Evolutionary conservation across 73 alveolate genomes (phyloP), one percentile per base, ranked within the genome.

Genomic region (Paramecium sonneborni): DNA sequence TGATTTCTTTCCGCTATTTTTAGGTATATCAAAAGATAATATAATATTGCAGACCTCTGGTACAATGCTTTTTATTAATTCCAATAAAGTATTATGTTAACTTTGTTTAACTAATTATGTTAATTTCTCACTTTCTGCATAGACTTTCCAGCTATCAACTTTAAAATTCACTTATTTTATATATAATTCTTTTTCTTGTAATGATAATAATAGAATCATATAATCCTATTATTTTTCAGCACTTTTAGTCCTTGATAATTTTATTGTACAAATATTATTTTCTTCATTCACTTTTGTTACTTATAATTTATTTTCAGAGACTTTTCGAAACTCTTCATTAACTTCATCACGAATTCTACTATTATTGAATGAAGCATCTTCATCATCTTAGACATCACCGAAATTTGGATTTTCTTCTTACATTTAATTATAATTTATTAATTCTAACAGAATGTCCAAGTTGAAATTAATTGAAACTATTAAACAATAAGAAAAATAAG

Each of bases 71-170:
- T 62, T 62, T 11, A 62, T 30, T 20, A 32, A 62, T 30, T 62
- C 84, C 11, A 62, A 26, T 12, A 26, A 23, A 9, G 39, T 23
- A 26, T 24, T 26, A 21, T 62, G 9, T 62, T 52, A 23, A 18
- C 68, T 52, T 18, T 52, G 34, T 52, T 52, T 52, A 15, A 62
- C 39, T 62, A 62, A 62, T 62, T 30, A 62, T 62, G 84, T 62
- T 21, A 62, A 62, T 62, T 32, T 62, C 12, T 62, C 84, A 62
- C 84, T 62, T 32, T 62, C 84, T 6, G 84, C 84, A 26, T 62
- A 62, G 18, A 62, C 84, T 62, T 62, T 62, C 84, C 84, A 62
- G 3, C 84, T 62, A 11, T 62, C 84, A 0, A 62, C 84, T 62
- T 62, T 62, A 62, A 62, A 62, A 30, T 28, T 30, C 7, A 62